Evolutionary conservation across 768 basidiomycete species (phyloP), one percentile per base, ranked within the genome.

Genomic region (Leucogyrophana mollusca): DNA sequence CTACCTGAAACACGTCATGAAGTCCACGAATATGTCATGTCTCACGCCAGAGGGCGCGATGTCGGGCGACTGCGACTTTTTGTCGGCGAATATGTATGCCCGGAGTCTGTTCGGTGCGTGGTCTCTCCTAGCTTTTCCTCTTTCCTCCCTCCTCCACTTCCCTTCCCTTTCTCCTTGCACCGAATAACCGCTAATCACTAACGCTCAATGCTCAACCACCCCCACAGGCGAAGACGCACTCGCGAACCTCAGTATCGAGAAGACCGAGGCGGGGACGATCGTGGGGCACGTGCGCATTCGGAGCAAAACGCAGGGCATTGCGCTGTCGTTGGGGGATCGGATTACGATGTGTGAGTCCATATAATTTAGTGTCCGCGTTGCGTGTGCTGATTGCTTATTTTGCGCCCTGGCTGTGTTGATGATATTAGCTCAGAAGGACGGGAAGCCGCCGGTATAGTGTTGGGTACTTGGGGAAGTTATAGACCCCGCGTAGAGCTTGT

Each of bases 251-350:
- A 91, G 88, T 50, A 83, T 99, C 51, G 95, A 99, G 63, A 79
- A 87, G 57, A 85, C 87, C 35, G 88, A 92, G 46, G 70, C 72
- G 9, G 93, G 93, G 1, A 78, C 75, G 4, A 85, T 98, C 47
- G 85, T 85, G 11, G 95, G 95, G 0, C 94, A 98, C 67, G 92
- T 98, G 8, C 83, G 95, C 42, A 97, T 98, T 61, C 81, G 95
- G 47, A 93, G 90, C 61, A 97, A 98, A 72, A 97, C 95, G 18
- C 95, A 98, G 65, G 95, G 95, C 43, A 97, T 98, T 51, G 95
- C 95, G 2, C 73, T 97, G 51, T 91, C 90, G 14, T 67, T 99
- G 51, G 95, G 92, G n/a, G 93, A 94, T 67, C 77, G 84, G 58
- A 92, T 93, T 58, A 91, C 79, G 9, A 73, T 78, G 65, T 76